Percentiles rank a stretch among this genome's conserved stretches.
Conservation (phyloP, 73 alveolate species). For the Stentor roeselii region DNA sequence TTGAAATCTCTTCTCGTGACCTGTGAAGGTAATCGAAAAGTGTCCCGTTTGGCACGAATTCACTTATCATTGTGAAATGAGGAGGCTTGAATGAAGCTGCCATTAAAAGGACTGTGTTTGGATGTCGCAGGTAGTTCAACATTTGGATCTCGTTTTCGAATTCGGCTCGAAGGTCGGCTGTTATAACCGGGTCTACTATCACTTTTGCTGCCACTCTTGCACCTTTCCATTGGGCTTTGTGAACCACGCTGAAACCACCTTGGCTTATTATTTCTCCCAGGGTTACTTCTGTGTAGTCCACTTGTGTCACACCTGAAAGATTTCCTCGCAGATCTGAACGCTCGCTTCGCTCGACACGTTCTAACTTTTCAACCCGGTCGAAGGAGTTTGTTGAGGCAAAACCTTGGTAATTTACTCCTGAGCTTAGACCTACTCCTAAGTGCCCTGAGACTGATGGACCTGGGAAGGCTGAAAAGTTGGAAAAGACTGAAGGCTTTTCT, state of each 20-base stretch:
- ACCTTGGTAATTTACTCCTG: constrained; percentile 44
- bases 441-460: too few relatives aligned
- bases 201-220: constrained; percentile 93
- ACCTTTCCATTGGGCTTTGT: constrained; percentile 80
- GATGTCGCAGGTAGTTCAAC: constrained; percentile 94
- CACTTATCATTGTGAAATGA: constrained; percentile 88
- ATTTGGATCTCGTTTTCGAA: constrained; percentile 91
- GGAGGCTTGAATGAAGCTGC: constrained; percentile 91
- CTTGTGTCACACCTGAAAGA: constrained; percentile 61
- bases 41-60: constrained; percentile 76
- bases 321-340: constrained; percentile 42
- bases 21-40: constrained; percentile 86
- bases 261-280: constrained; percentile 83
- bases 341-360: constrained; percentile 20
- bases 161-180: constrained; percentile 86
- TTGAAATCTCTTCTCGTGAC: constrained; percentile 61
- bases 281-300: constrained; percentile 67
- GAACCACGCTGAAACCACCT: constrained; percentile 97
- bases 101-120: constrained; percentile 88
- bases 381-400: constrained; percentile 27
- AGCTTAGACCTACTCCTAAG: constrained; percentile 21
- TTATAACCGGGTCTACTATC: constrained; percentile 93
- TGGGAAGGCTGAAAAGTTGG: too few relatives aligned
- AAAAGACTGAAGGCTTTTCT: too few relatives aligned
- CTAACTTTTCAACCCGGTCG: constrained; percentile 33